Conservation (phyloP, 768 basidiomycete species). For the Panellus pusillus region DNA sequence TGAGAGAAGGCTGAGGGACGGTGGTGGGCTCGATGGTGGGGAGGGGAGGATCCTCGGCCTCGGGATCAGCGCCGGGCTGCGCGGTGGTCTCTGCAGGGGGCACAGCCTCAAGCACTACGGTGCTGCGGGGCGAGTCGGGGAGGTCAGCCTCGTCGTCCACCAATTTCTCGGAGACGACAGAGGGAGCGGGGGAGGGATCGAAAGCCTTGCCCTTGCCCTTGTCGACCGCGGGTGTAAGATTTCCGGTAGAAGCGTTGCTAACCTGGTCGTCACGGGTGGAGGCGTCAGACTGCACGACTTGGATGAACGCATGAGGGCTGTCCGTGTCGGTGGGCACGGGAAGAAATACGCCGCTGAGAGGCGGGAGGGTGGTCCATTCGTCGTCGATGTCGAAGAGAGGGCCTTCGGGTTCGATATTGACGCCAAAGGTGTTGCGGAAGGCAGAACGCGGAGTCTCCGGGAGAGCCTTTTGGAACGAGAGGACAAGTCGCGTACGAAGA, state of each 20-base stretch:
- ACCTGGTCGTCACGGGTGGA: constrained; percentile 29
- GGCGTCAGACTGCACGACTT: constrained; percentile 46
- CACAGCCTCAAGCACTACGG: not conserved
- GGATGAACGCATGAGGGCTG: constrained; percentile 65
- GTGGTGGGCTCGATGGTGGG: constrained; percentile 41
- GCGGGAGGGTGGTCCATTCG: constrained; percentile 64
- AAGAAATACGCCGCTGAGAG: constrained; percentile 41
- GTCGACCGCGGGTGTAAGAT: constrained; percentile 24
- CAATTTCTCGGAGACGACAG: constrained; percentile 27
- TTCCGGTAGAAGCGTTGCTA: constrained; percentile 33
- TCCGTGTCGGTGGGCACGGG: constrained; percentile 28
- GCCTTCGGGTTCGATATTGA: constrained; percentile 37
- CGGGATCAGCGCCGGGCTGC: constrained; percentile 17
- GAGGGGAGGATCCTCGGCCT: constrained; percentile 45
- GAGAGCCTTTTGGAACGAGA: constrained; percentile 33
- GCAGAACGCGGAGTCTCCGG: constrained; percentile 32
- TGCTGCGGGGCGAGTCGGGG: constrained; percentile 22
- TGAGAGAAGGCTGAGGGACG: constrained; percentile 46
- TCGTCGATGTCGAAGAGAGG: constrained; percentile 52
- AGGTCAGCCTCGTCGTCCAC: constrained; percentile 14
- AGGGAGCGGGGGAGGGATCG: constrained; percentile 22
- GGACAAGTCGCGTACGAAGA: constrained; percentile 63
- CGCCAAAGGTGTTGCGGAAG: constrained; percentile 60
- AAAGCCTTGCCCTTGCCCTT: constrained; percentile 56
- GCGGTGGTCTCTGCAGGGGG: not conserved